Evolutionary conservation across 2,329 filamentous ascomycete genomes (phyloP).

Genomic region (Pseudogymnoascus sp.): DNA sequence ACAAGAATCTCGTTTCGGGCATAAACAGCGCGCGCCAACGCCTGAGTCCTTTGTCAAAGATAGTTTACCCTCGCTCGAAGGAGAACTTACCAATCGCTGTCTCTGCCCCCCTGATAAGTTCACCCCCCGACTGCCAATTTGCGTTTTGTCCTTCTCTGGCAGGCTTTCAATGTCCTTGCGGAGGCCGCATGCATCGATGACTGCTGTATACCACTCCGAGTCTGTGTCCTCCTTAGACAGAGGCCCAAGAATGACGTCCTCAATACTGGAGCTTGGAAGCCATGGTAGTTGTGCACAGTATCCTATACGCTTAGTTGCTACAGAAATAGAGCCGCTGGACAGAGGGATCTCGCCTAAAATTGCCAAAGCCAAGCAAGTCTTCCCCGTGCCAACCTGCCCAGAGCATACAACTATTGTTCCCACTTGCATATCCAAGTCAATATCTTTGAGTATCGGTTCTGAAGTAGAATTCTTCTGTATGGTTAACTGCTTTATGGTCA

Average conservation of each 20-base stretch:
- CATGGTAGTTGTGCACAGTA: slow-evolving; percentile 33
- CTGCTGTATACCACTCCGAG: slow-evolving; percentile 27
- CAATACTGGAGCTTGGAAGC: slow-evolving; percentile 30
- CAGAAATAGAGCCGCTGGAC: slow-evolving; percentile 19
- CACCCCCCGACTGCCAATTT: slow-evolving; percentile 35
- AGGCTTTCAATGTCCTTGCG: slow-evolving; percentile 23
- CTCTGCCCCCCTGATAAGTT: slow-evolving; percentile 38
- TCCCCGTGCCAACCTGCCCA: slow-evolving; percentile 26
- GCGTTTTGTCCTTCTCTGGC: slow-evolving; percentile 29
- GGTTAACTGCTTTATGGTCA: slow-evolving; percentile 9
- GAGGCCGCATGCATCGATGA: slow-evolving; percentile 22
- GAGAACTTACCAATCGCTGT: slow-evolving; percentile 31
- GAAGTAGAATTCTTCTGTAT: background rate
- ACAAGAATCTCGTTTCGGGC: slow-evolving; percentile 32
- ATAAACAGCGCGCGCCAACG: slow-evolving; percentile 41
- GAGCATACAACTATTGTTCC: slow-evolving; percentile 16
- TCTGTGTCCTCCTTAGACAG: slow-evolving; percentile 12
- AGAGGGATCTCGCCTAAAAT: slow-evolving; percentile 26
- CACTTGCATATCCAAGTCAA: slow-evolving; percentile 12
- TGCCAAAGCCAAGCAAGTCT: slow-evolving; percentile 24
- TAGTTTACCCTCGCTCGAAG: background rate
- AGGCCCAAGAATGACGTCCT: slow-evolving; percentile 25
- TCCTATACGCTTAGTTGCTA: slow-evolving; percentile 24
- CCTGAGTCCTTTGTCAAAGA: slow-evolving; percentile 10
- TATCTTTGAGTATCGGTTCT: slow-evolving; percentile 11